phyloP scores from a whole-genome alignment of 176 grass and related monocot species.

The Juncus inflexus region DNA sequence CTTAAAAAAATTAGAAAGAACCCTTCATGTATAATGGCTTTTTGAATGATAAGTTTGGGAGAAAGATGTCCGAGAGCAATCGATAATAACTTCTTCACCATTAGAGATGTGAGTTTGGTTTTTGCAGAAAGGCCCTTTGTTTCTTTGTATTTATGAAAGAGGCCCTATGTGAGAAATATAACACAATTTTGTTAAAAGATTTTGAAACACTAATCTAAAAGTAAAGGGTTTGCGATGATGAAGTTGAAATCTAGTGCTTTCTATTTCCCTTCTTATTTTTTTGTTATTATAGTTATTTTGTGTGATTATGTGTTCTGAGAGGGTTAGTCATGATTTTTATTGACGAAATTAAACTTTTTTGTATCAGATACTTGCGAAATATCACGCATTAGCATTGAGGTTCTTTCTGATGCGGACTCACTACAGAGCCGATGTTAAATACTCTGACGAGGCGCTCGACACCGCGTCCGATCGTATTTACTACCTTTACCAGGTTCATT shows the following conservation, averaged over 20 bases:
- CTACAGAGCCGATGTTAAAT: slow-evolving; percentile 85
- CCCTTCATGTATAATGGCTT: too few relatives aligned
- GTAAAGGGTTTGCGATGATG: too few relatives aligned
- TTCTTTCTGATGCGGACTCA: slow-evolving; percentile 96
- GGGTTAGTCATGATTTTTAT: too few relatives aligned
- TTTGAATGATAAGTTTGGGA: too few relatives aligned
- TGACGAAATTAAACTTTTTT: not conserved
- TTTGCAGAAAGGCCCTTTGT: too few relatives aligned
- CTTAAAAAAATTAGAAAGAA: too few relatives aligned
- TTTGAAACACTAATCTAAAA: too few relatives aligned
- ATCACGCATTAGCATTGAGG: slow-evolving; percentile 89
- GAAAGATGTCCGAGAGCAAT: not conserved
- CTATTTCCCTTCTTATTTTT: not conserved
- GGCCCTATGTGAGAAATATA: too few relatives aligned
- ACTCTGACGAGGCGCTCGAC: slow-evolving; percentile 55
- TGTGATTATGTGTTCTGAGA: too few relatives aligned
- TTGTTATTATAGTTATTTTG: not conserved
- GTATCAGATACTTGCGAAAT: slow-evolving; percentile 64
- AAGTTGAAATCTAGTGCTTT: not conserved
- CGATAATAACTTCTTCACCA: not conserved
- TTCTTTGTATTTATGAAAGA: too few relatives aligned
- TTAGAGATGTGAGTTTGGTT: too few relatives aligned
- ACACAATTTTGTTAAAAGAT: too few relatives aligned
- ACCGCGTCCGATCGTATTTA: slow-evolving; percentile 69
- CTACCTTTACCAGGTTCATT: slow-evolving; percentile 88